phyloP scores from a whole-genome alignment of 192 early-diverging fungal genomes.

The Martensiomyces pterosporus region DNA sequence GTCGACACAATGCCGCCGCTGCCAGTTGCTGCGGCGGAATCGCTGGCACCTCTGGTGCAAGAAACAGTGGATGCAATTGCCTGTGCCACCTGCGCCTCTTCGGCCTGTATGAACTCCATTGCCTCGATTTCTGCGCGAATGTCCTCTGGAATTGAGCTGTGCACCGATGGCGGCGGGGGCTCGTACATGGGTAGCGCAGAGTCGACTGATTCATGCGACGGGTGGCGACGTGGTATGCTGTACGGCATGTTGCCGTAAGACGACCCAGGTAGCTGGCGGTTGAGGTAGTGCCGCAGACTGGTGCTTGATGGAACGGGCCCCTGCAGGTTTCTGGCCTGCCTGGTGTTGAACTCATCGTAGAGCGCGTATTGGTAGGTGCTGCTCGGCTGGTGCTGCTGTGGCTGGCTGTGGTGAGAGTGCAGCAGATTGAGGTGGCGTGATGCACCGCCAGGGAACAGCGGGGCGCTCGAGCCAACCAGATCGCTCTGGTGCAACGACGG shows the following conservation, averaged over 20 bases:
- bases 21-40: too few relatives aligned
- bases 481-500: background rate
- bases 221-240: background rate
- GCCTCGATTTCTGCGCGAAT: background rate
- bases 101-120: background rate
- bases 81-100: too few relatives aligned
- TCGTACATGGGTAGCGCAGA: slow-evolving; percentile 31
- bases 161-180: slow-evolving; percentile 22
- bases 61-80: too few relatives aligned
- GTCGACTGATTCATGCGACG: slow-evolving; percentile 24
- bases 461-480: background rate
- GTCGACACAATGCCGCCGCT: too few relatives aligned
- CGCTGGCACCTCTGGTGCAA: too few relatives aligned
- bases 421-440: too few relatives aligned
- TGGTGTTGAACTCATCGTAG: slow-evolving; percentile 10
- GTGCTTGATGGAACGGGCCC: background rate
- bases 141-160: slow-evolving; percentile 14
- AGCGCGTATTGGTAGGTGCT: slow-evolving; percentile 2
- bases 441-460: too few relatives aligned
- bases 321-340: slow-evolving; percentile 1
- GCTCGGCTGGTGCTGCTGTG: too few relatives aligned
- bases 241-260: background rate
- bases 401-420: too few relatives aligned
- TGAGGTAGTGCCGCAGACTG: background rate
- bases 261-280: background rate